phyloP scores from a whole-genome alignment of 176 grass and related monocot genomes.

The Aegilops bicornis region DNA sequence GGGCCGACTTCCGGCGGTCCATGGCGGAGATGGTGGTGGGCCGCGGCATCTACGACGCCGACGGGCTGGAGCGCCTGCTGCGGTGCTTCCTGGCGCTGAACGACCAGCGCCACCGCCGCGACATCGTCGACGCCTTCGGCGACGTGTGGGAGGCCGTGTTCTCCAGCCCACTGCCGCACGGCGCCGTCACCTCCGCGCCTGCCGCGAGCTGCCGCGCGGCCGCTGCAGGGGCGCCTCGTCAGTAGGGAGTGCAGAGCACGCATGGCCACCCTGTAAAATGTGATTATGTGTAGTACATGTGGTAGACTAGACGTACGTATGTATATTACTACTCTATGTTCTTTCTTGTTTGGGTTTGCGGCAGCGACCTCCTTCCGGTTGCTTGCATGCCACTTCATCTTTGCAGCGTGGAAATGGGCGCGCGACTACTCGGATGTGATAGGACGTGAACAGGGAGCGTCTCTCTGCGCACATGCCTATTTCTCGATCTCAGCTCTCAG shows the following conservation, averaged over 20 bases:
- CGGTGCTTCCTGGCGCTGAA: conserved; percentile 84
- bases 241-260: conserved; percentile 27
- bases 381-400: background rate
- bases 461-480: background rate
- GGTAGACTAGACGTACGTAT: background rate
- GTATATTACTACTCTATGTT: conserved; percentile 25
- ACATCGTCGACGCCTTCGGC: conserved; percentile 70
- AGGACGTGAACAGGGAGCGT: conserved; percentile 2
- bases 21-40: conserved; percentile 92
- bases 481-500: conserved; percentile 1
- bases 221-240: background rate
- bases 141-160: conserved; percentile 86
- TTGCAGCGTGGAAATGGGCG: background rate
- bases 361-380: background rate
- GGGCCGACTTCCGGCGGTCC: conserved; percentile 74
- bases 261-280: background rate
- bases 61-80: conserved; percentile 72
- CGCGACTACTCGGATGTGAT: conserved; percentile 22
- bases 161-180: background rate
- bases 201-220: background rate
- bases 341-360: background rate
- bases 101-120: conserved; percentile 53
- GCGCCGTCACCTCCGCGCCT: background rate
- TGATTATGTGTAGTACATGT: background rate
- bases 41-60: conserved; percentile 72